Base-by-base conservation (phyloP, 148 eudicot species). In the Amaranthus palmeri region DNA sequence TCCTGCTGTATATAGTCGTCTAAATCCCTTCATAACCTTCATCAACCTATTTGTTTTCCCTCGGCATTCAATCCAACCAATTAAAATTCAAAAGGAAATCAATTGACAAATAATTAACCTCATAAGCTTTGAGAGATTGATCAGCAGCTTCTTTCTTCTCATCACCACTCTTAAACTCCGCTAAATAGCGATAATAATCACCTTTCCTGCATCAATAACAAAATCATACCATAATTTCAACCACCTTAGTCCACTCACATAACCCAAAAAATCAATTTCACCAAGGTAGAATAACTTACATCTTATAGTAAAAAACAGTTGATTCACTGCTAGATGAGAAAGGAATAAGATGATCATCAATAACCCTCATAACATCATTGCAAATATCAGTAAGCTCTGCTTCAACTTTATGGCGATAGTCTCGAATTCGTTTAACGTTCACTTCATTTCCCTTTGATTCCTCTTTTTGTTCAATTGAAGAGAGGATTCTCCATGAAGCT, bases 401-500 rank as follows among this genome's bases (percentile, higher is more conserved):
- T 72, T 88, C 87, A 56, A 88, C 87, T 79, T 71, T 85, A 68
- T 68, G 80, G 3, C 92, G 73, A 71, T 85, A 88, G 11, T 71
- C 81, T 55, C 73, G 81, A 52, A 88, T 85, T 50, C 87, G 74
- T 75, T 77, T 84, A 54, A 82, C 88, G 70, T 87, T 83, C 70
- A 49, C 63, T 47, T 87, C 91, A 60, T 81, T 84, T 3, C 91
- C 91, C 54, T 78, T 77, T 2, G 82, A 25, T n/a, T 85, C 85
- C 68, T 87, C 91, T 68, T 85, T 79, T 65, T 87, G 85, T 76
- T 87, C 91, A 74, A 83, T 87, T 41, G 86, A 80, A 6, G 88
- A 83, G 25, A 85, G 61, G 43, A 85, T 80, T 62, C 88, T 66
- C 88, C 89, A 88, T 0, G 88, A 82, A 9, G 86, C 86, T 55